Evolutionary conservation across 768 basidiomycete species (phyloP).

Genomic region (Amanita thiersii): DNA sequence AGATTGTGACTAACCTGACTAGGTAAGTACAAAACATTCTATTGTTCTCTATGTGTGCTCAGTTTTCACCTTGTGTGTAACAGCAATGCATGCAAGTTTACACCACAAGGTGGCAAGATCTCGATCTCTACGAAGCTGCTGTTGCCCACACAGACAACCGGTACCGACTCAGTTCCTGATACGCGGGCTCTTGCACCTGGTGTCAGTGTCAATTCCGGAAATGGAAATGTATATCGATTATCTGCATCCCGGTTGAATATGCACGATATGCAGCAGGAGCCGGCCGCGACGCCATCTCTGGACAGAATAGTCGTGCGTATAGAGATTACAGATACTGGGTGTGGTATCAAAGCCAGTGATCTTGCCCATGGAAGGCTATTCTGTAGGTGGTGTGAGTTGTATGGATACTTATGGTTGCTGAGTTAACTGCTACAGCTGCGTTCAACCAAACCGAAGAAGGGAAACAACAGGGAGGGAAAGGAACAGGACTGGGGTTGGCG

Average conservation of each 20-base stretch:
- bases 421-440: slow-evolving; percentile 54
- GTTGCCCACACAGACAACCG: slow-evolving; percentile 17
- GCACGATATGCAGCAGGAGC: slow-evolving; percentile 37
- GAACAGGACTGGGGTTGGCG: slow-evolving; percentile 68
- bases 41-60: background rate
- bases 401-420: background rate
- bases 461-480: slow-evolving; percentile 63
- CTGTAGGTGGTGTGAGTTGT: slow-evolving; percentile 43
- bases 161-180: slow-evolving; percentile 11
- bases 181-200: slow-evolving; percentile 4
- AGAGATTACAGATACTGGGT: slow-evolving; percentile 72
- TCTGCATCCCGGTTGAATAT: slow-evolving; percentile 34
- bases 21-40: too few species aligned
- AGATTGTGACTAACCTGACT: slow-evolving; percentile 79
- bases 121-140: slow-evolving; percentile 61
- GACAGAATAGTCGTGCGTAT: slow-evolving; percentile 78
- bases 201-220: slow-evolving; percentile 3
- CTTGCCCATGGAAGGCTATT: slow-evolving; percentile 66
- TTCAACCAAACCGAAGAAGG: slow-evolving; percentile 78
- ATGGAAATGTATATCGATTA: slow-evolving; percentile 23
- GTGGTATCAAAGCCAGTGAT: slow-evolving; percentile 44
- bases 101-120: slow-evolving; percentile 59
- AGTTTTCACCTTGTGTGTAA: slow-evolving; percentile 3
- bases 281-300: slow-evolving; percentile 27
- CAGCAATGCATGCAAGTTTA: slow-evolving; percentile 79